A percentile compares a stretch with the other conserved stretches of the same genome.
These are phyloP conservation scores for Suillus occidentalis DNA, from an alignment of 768 basidiomycete species.

Conservation along the genomic window DNA sequence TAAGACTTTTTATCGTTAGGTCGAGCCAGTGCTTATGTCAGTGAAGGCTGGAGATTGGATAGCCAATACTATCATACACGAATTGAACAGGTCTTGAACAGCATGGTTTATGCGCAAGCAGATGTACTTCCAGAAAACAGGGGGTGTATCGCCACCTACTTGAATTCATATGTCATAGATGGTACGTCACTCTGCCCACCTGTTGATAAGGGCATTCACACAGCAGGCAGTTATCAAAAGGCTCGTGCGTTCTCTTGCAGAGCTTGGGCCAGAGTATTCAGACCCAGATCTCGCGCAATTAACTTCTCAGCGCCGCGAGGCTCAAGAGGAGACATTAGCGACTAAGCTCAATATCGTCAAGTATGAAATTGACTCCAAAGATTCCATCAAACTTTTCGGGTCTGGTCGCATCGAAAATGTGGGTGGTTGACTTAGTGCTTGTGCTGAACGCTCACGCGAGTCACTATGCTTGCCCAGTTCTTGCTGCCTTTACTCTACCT, in stretches of 20 bases:
- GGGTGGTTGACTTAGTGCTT: constrained; percentile 1
- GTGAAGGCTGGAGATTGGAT: not conserved
- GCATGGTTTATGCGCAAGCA: constrained; percentile 18
- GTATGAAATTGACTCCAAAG: constrained; percentile 34
- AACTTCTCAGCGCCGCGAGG: not conserved
- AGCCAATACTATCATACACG: not conserved
- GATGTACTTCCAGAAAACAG: constrained; percentile 7
- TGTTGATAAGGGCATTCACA: not conserved
- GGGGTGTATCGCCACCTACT: constrained; percentile 26
- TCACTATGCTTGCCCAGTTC: constrained; percentile 22
- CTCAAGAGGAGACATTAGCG: constrained; percentile 27
- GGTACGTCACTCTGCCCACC: not conserved
- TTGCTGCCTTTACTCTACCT: constrained; percentile 38
- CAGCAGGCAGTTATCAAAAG: not conserved
- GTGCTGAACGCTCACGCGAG: not conserved
- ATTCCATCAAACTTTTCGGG: constrained; percentile 30
- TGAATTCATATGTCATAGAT: constrained; percentile 9
- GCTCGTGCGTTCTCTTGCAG: not conserved
- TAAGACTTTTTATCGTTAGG: constrained; percentile 19
- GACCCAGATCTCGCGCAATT: constrained; percentile 15
- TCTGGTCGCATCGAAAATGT: constrained; percentile 37
- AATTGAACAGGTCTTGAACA: constrained; percentile 4
- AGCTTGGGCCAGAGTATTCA: constrained; percentile 24
- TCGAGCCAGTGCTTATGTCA: constrained; percentile 20
- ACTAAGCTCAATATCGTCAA: constrained; percentile 27